Percentiles rank a stretch among this genome's conserved stretches.
These are phyloP conservation scores for Tetrapisispora fleetii DNA, from an alignment of 805 yeast species.

Conservation along the genomic window DNA sequence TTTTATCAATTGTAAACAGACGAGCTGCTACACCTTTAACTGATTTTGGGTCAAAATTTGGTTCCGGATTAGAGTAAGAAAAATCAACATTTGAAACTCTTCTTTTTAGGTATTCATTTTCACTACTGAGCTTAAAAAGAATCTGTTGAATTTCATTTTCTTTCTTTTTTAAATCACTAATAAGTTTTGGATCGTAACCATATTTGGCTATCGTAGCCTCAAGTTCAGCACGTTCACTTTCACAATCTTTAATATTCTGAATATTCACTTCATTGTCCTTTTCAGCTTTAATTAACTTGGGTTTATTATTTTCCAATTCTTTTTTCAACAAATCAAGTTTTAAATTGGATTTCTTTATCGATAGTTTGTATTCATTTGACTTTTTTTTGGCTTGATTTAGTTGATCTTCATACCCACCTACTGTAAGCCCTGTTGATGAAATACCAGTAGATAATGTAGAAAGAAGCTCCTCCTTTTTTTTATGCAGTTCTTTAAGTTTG, in stretches of 20 bases:
- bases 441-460: conserved; percentile 82
- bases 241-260: conserved; percentile 29
- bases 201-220: conserved; percentile 36
- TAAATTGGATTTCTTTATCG: conserved; percentile 49
- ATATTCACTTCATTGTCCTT: conserved; percentile 37
- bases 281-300: conserved; percentile 45
- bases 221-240: conserved; percentile 30
- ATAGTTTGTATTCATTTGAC: conserved; percentile 43
- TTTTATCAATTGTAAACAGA: conserved; percentile 53
- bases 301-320: conserved; percentile 38
- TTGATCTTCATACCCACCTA: conserved; percentile 71
- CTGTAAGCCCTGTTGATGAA: conserved; percentile 66
- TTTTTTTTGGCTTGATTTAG: conserved; percentile 51
- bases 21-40: conserved; percentile 90
- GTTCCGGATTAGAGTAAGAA: conserved; percentile 53
- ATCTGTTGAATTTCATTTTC: conserved; percentile 38
- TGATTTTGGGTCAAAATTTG: conserved; percentile 46
- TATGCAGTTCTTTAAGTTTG: conserved; percentile 37
- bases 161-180: conserved; percentile 36
- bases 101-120: conserved; percentile 48
- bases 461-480: conserved; percentile 64
- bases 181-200: conserved; percentile 47
- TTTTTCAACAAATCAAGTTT: conserved; percentile 46
- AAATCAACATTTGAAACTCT: conserved; percentile 68
- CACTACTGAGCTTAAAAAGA: conserved; percentile 34